Conservation (phyloP, 2,329 filamentous ascomycete species). For the Tympanopsis confertula region DNA sequence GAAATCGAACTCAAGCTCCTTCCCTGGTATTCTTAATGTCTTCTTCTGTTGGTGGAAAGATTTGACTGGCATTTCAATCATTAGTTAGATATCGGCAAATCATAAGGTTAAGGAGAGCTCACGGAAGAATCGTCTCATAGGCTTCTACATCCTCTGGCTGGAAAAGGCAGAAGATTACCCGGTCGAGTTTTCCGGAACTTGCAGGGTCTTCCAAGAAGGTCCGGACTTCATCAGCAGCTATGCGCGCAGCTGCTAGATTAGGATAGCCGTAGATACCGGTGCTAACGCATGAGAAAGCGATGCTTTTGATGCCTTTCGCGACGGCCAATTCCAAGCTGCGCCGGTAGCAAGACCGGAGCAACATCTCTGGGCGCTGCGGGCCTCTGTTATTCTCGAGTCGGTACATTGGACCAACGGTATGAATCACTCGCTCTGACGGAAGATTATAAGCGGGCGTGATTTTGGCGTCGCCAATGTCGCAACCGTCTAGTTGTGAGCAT, state of each 20-base stretch:
- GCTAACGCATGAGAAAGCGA: constrained; percentile 57
- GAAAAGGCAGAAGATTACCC: constrained; percentile 59
- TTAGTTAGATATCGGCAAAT: neutral
- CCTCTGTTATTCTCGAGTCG: constrained; percentile 14
- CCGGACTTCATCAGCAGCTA: constrained; percentile 33
- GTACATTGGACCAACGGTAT: constrained; percentile 60
- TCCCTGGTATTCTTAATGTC: too few relatives aligned
- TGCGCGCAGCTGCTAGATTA: constrained; percentile 42
- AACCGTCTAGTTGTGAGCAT: constrained; percentile 48
- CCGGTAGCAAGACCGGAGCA: constrained; percentile 39
- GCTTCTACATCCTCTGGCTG: constrained; percentile 49
- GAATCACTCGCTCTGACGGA: constrained; percentile 54
- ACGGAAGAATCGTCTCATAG: constrained; percentile 51
- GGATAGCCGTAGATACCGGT: constrained; percentile 64
- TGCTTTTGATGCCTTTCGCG: constrained; percentile 42
- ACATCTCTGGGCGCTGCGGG: constrained; percentile 19
- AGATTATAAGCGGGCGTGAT: constrained; percentile 54
- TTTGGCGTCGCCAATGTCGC: constrained; percentile 55
- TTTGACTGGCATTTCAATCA: neutral
- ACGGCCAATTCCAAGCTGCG: constrained; percentile 48
- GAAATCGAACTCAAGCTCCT: too few relatives aligned
- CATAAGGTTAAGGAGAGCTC: constrained; percentile 24
- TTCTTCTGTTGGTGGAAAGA: neutral
- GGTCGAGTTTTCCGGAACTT: constrained; percentile 32
- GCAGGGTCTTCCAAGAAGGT: constrained; percentile 14